Evolutionary conservation across 2,329 filamentous ascomycete genomes (phyloP).

Genomic region (Fonsecaea erecta): DNA sequence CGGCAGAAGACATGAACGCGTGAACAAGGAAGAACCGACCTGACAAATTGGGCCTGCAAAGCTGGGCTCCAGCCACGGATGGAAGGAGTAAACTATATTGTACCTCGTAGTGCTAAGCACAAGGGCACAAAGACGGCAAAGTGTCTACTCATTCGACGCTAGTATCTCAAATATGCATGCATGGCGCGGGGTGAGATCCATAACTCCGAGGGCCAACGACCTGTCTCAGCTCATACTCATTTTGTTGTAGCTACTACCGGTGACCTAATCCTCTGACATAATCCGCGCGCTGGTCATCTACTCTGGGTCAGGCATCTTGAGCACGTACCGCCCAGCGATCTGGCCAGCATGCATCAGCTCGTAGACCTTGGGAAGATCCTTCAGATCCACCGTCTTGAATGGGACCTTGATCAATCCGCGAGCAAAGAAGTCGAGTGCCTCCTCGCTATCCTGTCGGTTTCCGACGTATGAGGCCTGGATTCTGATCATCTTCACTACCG

Average conservation of each 20-base stretch:
- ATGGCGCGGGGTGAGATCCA: not conserved
- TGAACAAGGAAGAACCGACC: not conserved
- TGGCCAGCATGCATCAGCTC: conserved; percentile 65
- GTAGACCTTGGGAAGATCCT: conserved; percentile 79
- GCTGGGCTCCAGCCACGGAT: not conserved
- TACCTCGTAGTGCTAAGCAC: not conserved
- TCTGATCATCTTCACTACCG: conserved; percentile 84
- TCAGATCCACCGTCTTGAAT: conserved; percentile 81
- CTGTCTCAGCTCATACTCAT: not conserved
- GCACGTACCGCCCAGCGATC: conserved; percentile 51
- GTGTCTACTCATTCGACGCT: too few relatives aligned
- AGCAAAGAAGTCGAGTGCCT: conserved; percentile 88
- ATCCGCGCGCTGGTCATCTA: conserved; percentile 9
- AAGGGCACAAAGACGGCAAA: not conserved
- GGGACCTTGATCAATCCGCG: conserved; percentile 84
- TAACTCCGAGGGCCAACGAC: too few relatives aligned
- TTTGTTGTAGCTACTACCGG: not conserved
- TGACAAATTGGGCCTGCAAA: not conserved
- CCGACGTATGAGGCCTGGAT: conserved; percentile 95
- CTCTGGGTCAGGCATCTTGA: conserved; percentile 46
- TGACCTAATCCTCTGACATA: conserved; percentile 6
- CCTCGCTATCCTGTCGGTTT: conserved; percentile 82
- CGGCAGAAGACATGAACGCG: too few relatives aligned
- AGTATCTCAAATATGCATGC: not conserved
- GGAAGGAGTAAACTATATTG: not conserved